phyloP scores from a whole-genome alignment of 768 basidiomycete genomes.

The Leccinum broughii region DNA sequence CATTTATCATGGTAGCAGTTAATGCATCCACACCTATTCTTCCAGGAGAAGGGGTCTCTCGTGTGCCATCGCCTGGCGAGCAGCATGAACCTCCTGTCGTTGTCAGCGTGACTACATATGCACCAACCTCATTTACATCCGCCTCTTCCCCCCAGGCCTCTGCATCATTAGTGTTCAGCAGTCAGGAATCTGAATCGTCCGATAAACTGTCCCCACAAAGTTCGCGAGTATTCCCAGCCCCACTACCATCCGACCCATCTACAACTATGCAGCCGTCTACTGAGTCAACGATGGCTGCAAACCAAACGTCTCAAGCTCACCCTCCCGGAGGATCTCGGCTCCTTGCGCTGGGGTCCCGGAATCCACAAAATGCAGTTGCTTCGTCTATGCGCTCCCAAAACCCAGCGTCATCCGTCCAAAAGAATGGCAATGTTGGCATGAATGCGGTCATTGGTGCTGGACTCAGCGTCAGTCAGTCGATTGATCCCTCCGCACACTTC shows the following conservation, averaged over 20 bases:
- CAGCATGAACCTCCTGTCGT: conserved; percentile 8
- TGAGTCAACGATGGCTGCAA: conserved; percentile 44
- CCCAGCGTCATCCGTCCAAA: conserved; percentile 24
- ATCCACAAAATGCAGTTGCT: conserved; percentile 20
- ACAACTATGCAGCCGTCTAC: conserved; percentile 26
- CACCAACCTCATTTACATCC: conserved; percentile 11
- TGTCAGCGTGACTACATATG: conserved; percentile 4
- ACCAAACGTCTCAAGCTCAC: conserved; percentile 37
- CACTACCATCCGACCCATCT: conserved; percentile 25
- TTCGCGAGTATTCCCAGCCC: conserved; percentile 40
- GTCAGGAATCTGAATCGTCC: conserved; percentile 23
- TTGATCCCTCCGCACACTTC: conserved; percentile 20
- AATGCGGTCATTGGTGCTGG: conserved; percentile 13
- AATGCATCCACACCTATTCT: conserved; percentile 2
- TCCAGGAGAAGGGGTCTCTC: conserved; percentile 13
- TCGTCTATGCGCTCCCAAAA: conserved; percentile 26
- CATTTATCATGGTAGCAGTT: conserved; percentile 18
- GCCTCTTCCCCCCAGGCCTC: conserved; percentile 15
- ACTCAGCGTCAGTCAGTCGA: conserved; percentile 11
- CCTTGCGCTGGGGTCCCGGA: conserved; percentile 39
- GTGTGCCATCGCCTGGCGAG: conserved; percentile 19
- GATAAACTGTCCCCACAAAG: conserved; percentile 26
- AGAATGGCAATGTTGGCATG: conserved; percentile 17
- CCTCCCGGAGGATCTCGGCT: conserved; percentile 44
- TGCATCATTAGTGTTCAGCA: not conserved